phyloP scores from a whole-genome alignment of 2,329 filamentous ascomycete genomes.

The Fusarium caatingaense region DNA sequence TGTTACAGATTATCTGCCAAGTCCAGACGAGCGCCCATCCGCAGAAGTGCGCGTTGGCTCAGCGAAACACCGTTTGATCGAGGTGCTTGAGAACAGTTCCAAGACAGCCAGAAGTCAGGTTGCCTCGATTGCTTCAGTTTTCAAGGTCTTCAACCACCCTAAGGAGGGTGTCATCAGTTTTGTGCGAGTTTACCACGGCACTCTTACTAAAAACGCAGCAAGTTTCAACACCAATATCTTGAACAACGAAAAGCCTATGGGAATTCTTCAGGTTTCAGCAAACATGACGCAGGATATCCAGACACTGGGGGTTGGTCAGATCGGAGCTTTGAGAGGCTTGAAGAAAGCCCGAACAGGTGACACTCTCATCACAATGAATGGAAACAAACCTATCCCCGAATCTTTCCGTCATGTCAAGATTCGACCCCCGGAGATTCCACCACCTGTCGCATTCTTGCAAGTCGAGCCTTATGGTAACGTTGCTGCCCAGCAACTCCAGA shows the following conservation, averaged over 20 bases:
- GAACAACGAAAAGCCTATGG: constrained; percentile 81
- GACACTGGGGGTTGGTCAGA: constrained; percentile 85
- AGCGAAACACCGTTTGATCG: constrained; percentile 52
- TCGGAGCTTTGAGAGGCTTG: constrained; percentile 90
- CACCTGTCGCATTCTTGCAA: constrained; percentile 96
- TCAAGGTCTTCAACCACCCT: constrained; percentile 93
- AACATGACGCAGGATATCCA: constrained; percentile 87
- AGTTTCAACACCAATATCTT: constrained; percentile 91
- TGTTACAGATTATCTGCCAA: constrained; percentile 87
- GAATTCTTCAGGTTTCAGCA: constrained; percentile 89
- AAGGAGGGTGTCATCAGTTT: constrained; percentile 90
- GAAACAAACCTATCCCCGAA: constrained; percentile 70
- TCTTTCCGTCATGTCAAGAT: constrained; percentile 82
- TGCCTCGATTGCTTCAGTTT: constrained; percentile 74
- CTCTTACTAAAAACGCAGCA: constrained; percentile 76
- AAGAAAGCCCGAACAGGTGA: constrained; percentile 95
- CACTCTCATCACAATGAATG: constrained; percentile 81
- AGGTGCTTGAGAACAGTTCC: constrained; percentile 57
- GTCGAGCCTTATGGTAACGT: constrained; percentile 83
- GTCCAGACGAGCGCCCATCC: constrained; percentile 82
- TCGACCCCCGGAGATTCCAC: constrained; percentile 87
- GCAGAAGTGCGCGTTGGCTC: constrained; percentile 78
- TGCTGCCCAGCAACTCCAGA: constrained; percentile 83
- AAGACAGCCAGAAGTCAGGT: constrained; percentile 51
- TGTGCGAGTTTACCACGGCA: constrained; percentile 89